Evolutionary conservation across 441 rosid genomes (phyloP).

Genomic region (Erodium moschatum): DNA sequence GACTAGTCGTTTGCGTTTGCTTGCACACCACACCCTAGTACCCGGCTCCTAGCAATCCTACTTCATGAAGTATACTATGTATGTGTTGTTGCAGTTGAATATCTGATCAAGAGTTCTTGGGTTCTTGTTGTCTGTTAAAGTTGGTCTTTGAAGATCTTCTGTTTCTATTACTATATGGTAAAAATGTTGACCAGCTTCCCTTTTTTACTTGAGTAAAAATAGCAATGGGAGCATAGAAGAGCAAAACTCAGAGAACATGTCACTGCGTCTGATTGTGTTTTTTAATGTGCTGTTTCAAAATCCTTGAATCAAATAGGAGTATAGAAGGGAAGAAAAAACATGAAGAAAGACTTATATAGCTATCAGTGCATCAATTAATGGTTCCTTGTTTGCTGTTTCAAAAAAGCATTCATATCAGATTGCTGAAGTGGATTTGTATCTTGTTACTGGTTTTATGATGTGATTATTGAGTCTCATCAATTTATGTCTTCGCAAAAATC

Average conservation of each 20-base stretch:
- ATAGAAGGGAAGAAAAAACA: neutral
- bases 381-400: neutral
- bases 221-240: too few species aligned
- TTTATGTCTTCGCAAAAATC: neutral
- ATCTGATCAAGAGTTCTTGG: neutral
- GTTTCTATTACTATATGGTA: neutral
- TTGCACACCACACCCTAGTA: neutral
- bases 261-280: neutral
- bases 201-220: too few species aligned
- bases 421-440: neutral
- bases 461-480: neutral
- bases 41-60: neutral
- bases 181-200: too few species aligned
- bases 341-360: neutral
- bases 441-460: neutral
- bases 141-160: neutral
- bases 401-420: neutral
- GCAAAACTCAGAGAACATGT: too few species aligned
- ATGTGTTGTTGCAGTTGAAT: neutral
- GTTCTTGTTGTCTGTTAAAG: neutral
- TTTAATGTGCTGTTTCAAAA: neutral
- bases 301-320: neutral
- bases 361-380: neutral
- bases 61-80: neutral
- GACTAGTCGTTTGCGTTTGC: neutral